These are phyloP conservation scores for Purshia tridentata DNA, from an alignment of 306 rosid genomes.

Conservation along the genomic window DNA sequence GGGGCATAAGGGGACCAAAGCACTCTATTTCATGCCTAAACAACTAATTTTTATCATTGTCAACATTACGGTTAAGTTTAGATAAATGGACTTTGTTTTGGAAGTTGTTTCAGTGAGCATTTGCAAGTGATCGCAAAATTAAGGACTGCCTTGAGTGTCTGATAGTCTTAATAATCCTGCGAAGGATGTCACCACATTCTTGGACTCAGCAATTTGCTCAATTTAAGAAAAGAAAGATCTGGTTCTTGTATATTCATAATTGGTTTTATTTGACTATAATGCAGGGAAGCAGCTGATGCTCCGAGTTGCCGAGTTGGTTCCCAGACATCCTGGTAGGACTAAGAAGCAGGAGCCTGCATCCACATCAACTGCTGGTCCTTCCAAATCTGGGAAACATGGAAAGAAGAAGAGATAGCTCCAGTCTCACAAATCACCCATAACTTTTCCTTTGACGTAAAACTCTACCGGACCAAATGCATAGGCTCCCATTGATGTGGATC, in stretches of 20 bases:
- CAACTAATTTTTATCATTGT: not conserved
- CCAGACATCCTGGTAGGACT: slow-evolving; percentile 80
- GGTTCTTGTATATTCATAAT: not conserved
- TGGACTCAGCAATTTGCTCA: not conserved
- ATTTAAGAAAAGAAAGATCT: not conserved
- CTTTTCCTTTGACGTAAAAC: not conserved
- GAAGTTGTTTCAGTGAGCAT: not conserved
- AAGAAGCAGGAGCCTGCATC: slow-evolving; percentile 77
- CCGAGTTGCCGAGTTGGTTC: slow-evolving; percentile 72
- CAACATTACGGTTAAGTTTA: not conserved
- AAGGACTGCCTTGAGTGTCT: not conserved
- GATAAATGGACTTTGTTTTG: not conserved
- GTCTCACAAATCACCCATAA: not conserved
- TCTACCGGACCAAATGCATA: not conserved
- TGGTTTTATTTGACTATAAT: slow-evolving; percentile 21
- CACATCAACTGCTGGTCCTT: slow-evolving; percentile 58
- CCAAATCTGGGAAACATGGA: slow-evolving; percentile 81
- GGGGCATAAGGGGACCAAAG: not conserved
- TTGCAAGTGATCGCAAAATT: not conserved
- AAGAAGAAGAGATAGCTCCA: slow-evolving; percentile 62
- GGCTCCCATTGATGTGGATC: not conserved
- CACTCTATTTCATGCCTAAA: not conserved
- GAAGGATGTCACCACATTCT: not conserved
- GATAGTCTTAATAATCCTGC: not conserved
- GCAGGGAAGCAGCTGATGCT: slow-evolving; percentile 79